Conservation (phyloP, 176 grass and related monocot genomes). For the Themeda triandra region DNA sequence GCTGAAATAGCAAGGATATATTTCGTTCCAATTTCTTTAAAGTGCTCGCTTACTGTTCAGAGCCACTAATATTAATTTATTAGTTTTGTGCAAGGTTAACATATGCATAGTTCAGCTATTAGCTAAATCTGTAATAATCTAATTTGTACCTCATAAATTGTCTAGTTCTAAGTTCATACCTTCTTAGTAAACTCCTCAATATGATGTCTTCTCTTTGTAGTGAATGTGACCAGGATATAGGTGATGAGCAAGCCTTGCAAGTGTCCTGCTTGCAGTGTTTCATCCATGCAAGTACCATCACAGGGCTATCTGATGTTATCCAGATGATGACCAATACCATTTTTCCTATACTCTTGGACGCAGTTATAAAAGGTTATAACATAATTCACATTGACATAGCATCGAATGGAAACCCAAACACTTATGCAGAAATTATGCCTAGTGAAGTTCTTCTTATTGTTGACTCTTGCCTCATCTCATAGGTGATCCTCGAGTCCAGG, state of each 20-base stretch:
- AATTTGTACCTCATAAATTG: too few relatives aligned
- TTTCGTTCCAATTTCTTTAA: neutral
- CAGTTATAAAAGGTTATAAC: slow-evolving; percentile 60
- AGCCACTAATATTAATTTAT: neutral
- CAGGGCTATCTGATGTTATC: slow-evolving; percentile 32
- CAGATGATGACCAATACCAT: slow-evolving; percentile 42
- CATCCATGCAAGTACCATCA: slow-evolving; percentile 28
- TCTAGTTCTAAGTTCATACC: too few relatives aligned
- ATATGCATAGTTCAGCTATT: neutral
- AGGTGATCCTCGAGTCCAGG: slow-evolving; percentile 56
- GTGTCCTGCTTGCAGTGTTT: slow-evolving; percentile 54
- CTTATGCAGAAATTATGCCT: neutral
- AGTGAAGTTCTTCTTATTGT: slow-evolving; percentile 12
- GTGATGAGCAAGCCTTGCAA: neutral
- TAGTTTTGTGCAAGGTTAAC: neutral
- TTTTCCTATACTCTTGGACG: slow-evolving; percentile 54
- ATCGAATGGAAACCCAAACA: slow-evolving; percentile 20
- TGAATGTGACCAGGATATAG: slow-evolving; percentile 35
- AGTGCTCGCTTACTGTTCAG: neutral
- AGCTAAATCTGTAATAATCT: neutral
- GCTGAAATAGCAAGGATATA: neutral
- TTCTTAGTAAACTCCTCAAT: neutral
- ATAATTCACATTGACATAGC: slow-evolving; percentile 6
- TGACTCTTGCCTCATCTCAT: slow-evolving; percentile 12
- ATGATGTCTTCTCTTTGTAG: slow-evolving; percentile 37